A percentile compares a stretch with the other conserved stretches of the same genome.
phyloP scores from a whole-genome alignment of 176 grass and related monocot species.

The Eremochloa ophiuroides region DNA sequence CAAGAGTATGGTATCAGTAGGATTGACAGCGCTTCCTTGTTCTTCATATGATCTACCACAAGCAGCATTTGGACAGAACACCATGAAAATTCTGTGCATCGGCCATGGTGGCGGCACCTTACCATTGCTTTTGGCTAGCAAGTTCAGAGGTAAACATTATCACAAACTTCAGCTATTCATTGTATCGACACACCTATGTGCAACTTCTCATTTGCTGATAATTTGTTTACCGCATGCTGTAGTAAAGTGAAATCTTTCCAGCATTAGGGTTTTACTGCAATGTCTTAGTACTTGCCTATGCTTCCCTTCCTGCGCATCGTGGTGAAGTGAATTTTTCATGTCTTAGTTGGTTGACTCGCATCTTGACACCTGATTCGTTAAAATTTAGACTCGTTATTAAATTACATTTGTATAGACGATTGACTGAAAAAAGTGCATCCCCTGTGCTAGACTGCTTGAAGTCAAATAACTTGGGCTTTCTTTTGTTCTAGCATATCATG shows the following conservation, averaged over 20 bases:
- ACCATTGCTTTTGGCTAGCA: conserved; percentile 80
- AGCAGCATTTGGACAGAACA: conserved; percentile 57
- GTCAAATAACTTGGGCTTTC: background rate
- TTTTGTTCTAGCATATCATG: background rate
- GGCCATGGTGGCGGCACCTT: conserved; percentile 88
- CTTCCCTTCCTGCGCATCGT: background rate
- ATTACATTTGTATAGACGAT: background rate
- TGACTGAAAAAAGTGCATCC: background rate
- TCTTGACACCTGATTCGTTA: background rate
- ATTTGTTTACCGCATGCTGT: background rate
- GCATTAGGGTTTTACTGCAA: too few species aligned
- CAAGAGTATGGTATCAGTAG: conserved; percentile 79
- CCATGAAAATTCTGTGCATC: conserved; percentile 70
- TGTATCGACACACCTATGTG: background rate
- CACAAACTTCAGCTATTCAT: background rate
- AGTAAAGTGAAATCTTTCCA: background rate
- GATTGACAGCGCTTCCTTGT: conserved; percentile 54
- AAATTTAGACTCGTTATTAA: background rate
- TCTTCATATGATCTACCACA: conserved; percentile 61
- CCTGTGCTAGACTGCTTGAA: background rate
- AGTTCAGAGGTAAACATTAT: conserved; percentile 62
- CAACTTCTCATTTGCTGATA: background rate
- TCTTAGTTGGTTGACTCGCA: background rate
- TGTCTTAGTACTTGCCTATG: too few species aligned
- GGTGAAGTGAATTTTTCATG: background rate